A percentile compares a stretch with the other conserved stretches of the same genome.
These are phyloP conservation scores for Lentinula raphanica DNA, from an alignment of 768 basidiomycete genomes.

Conservation along the genomic window DNA sequence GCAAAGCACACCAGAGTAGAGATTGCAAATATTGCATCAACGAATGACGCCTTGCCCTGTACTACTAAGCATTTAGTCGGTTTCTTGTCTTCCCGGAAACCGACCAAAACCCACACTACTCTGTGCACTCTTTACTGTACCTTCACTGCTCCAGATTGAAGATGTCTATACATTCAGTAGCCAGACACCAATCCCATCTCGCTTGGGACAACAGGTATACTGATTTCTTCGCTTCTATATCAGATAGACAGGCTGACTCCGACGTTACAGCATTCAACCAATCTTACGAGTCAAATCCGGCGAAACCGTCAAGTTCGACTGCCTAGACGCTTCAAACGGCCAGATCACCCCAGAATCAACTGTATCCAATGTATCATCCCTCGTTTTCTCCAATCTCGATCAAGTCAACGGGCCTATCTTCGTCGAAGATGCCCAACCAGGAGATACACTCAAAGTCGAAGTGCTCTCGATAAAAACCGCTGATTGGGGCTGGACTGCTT, in stretches of 20 bases:
- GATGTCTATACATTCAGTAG: conserved; percentile 48
- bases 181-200: conserved; percentile 47
- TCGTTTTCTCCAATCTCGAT: conserved; percentile 45
- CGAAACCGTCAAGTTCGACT: conserved; percentile 51
- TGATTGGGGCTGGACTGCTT: conserved; percentile 59
- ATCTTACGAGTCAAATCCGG: conserved; percentile 46
- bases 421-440: conserved; percentile 45
- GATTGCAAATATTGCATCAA: no score
- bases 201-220: conserved; percentile 57
- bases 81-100: no score
- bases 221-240: not conserved
- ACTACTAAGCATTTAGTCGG: no score
- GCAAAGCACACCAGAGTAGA: no score
- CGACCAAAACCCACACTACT: no score
- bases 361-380: conserved; percentile 25
- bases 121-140: conserved; percentile 49
- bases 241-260: not conserved
- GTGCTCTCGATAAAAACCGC: conserved; percentile 47
- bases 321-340: conserved; percentile 60
- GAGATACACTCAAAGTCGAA: conserved; percentile 58
- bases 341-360: conserved; percentile 46
- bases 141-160: conserved; percentile 40
- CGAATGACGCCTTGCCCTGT: no score
- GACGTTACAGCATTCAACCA: conserved; percentile 41
- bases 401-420: conserved; percentile 60